Conservation (phyloP, 169 alveolate species). For the Eimeria acervulina region DNA sequence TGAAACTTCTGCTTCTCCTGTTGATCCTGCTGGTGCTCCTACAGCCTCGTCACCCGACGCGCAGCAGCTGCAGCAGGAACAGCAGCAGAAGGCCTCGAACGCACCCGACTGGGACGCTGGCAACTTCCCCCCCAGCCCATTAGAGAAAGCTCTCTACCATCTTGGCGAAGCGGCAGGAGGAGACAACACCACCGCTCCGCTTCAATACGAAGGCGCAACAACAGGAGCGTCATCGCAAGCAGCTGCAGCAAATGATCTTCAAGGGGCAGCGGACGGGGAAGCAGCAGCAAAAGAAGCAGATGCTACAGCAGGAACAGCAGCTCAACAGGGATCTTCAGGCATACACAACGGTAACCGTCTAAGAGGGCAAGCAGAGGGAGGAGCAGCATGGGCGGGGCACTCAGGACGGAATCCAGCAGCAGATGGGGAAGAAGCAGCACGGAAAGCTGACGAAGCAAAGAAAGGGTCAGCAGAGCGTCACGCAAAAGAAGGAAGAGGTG, state of each 20-base stretch:
- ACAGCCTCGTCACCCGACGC: no score
- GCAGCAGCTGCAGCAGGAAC: conserved; percentile 6
- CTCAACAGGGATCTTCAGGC: not conserved
- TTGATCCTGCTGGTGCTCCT: no score
- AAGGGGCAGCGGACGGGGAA: no score
- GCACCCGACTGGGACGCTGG: not conserved
- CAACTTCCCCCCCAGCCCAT: not conserved
- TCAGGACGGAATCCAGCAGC: not conserved
- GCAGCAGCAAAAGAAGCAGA: no score
- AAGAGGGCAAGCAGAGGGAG: not conserved
- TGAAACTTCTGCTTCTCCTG: no score
- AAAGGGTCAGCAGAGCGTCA: not conserved
- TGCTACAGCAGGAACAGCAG: not conserved
- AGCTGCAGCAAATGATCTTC: not conserved
- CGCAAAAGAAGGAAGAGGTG: not conserved
- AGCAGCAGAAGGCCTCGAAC: not conserved
- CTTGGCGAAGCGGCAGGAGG: not conserved
- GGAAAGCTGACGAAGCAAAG: not conserved
- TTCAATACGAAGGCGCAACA: not conserved
- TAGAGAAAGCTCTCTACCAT: not conserved
- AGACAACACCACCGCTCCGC: not conserved
- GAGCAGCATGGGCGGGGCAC: not conserved
- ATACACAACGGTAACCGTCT: no score
- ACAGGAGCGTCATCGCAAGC: not conserved
- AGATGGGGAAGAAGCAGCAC: not conserved